Conservation (phyloP, 2,329 filamentous ascomycete genomes). For the Aspergillus proliferans region DNA sequence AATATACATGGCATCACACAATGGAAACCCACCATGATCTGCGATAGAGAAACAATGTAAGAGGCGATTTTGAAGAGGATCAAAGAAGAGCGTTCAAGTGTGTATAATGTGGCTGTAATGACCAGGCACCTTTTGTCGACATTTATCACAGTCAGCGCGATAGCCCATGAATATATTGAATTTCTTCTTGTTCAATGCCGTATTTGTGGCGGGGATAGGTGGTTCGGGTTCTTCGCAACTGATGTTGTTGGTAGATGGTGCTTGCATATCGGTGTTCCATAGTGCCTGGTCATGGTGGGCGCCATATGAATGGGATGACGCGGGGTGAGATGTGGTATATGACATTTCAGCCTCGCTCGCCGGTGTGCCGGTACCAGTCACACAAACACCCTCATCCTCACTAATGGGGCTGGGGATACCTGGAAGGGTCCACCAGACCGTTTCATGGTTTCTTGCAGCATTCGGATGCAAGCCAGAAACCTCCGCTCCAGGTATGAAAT, state of each 20-base stretch:
- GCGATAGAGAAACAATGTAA: too few relatives aligned
- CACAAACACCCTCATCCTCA: constrained; percentile 23
- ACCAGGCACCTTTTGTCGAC: constrained; percentile 65
- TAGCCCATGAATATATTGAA: constrained; percentile 73
- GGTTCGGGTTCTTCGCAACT: background rate
- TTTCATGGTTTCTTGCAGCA: constrained; percentile 7
- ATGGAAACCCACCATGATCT: background rate
- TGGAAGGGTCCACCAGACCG: constrained; percentile 16
- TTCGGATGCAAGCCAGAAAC: background rate
- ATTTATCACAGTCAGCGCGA: constrained; percentile 72
- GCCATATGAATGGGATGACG: constrained; percentile 1
- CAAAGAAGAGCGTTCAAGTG: constrained; percentile 11
- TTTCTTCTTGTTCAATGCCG: constrained; percentile 36
- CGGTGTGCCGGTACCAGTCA: constrained; percentile 5
- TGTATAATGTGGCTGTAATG: constrained; percentile 73
- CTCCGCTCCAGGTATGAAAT: background rate
- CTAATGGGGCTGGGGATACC: constrained; percentile 37
- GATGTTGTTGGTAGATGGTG: background rate
- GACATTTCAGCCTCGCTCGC: constrained; percentile 15
- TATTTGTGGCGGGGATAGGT: background rate
- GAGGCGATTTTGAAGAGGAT: background rate
- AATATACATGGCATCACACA: background rate
- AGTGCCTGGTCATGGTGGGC: background rate
- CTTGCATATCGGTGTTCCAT: constrained; percentile 3
- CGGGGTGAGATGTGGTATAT: constrained; percentile 5